These are phyloP conservation scores for Biscogniauxia sp. DNA, from an alignment of 2,329 filamentous ascomycete species.

Conservation along the genomic window DNA sequence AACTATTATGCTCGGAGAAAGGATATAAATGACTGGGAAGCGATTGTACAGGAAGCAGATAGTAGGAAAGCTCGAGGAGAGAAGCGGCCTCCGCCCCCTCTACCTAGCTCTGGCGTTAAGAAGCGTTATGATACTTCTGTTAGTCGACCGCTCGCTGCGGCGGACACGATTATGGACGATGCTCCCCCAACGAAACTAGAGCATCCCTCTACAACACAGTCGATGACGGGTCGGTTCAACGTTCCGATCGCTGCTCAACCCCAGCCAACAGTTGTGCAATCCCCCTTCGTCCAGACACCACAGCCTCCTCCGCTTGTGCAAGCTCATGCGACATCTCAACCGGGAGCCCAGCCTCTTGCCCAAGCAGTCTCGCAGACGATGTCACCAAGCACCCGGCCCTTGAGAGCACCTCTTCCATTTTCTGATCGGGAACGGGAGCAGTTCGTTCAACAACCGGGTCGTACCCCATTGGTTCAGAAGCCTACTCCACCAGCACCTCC, in stretches of 20 bases:
- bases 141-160: conserved; percentile 49
- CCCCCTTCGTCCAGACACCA: conserved; percentile 29
- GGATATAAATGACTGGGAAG: conserved; percentile 61
- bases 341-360: conserved; percentile 35
- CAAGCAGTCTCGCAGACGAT: conserved; percentile 43
- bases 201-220: conserved; percentile 34
- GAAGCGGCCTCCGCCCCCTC: conserved; percentile 57
- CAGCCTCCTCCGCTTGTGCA: conserved; percentile 26
- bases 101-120: conserved; percentile 50
- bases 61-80: conserved; percentile 54
- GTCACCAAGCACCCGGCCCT: conserved; percentile 44
- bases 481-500: conserved; percentile 25
- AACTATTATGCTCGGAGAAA: conserved; percentile 66
- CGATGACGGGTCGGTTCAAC: conserved; percentile 42
- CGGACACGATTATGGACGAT: conserved; percentile 47
- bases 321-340: conserved; percentile 23
- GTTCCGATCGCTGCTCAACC: conserved; percentile 46
- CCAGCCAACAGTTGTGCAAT: conserved; percentile 28
- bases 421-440: conserved; percentile 41
- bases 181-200: conserved; percentile 46
- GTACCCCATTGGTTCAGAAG: conserved; percentile 31
- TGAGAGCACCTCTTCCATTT: conserved; percentile 48
- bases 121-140: conserved; percentile 48
- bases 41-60: conserved; percentile 59
- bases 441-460: conserved; percentile 31